Percentiles rank a stretch among this genome's conserved stretches.
These are phyloP conservation scores for Peltaster fructicola DNA, from an alignment of 2,329 filamentous ascomycete species.

Conservation along the genomic window DNA sequence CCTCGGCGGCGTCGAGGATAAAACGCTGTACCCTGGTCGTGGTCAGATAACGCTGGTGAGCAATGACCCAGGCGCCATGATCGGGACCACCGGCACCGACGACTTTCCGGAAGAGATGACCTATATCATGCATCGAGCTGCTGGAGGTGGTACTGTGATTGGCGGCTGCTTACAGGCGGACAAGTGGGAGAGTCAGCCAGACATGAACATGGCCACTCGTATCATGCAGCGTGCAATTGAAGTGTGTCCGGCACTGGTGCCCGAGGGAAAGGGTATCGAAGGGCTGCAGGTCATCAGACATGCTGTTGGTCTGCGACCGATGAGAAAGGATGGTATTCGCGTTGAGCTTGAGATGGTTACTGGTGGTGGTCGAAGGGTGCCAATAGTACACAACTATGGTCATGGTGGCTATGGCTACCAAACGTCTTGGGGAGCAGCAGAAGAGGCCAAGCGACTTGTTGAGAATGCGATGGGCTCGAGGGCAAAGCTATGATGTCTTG, in stretches of 20 bases:
- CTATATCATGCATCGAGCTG: constrained; percentile 71
- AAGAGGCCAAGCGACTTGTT: constrained; percentile 24
- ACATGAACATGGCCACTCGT: constrained; percentile 59
- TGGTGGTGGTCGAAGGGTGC: constrained; percentile 26
- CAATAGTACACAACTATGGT: constrained; percentile 68
- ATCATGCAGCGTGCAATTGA: constrained; percentile 69
- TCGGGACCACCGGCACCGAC: constrained; percentile 51
- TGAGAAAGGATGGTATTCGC: constrained; percentile 53
- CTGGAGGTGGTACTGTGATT: constrained; percentile 63
- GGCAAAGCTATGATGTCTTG: constrained; percentile 14
- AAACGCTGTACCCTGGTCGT: constrained; percentile 53
- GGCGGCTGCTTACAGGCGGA: constrained; percentile 71
- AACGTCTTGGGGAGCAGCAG: constrained; percentile 25
- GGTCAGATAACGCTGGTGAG: constrained; percentile 74
- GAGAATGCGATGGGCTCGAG: constrained; percentile 14
- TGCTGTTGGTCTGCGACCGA: constrained; percentile 64
- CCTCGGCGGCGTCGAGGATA: constrained; percentile 68
- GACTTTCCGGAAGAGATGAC: constrained; percentile 54
- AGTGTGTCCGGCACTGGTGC: constrained; percentile 44
- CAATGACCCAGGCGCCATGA: constrained; percentile 58
- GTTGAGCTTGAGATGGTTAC: constrained; percentile 54
- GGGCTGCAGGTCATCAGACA: constrained; percentile 61
- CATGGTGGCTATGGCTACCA: constrained; percentile 63
- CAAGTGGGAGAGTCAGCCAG: constrained; percentile 62
- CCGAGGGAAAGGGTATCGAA: constrained; percentile 48